Base-by-base conservation (phyloP, 192 early-diverging fungal genomes). In the Coemansia sp. region DNA sequence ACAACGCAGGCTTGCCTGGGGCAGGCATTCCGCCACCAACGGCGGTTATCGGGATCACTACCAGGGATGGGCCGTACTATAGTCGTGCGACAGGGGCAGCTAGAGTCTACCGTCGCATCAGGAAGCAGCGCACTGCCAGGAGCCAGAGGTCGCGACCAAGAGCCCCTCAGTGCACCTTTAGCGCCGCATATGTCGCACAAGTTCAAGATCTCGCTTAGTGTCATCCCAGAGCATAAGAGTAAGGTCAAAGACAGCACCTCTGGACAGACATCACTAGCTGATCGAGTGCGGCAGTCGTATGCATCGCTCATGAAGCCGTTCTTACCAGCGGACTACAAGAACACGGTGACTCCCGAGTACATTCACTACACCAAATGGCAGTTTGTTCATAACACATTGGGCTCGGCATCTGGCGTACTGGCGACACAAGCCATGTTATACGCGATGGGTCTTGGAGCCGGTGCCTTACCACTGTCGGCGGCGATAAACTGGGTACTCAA, bases 401-500 rank as follows among this genome's bases (percentile, higher is more conserved):
- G 93, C 40, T 87, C 93, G 0, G 86, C 95, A 2, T 93, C 92
- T 3, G 87, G 90, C 70, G 91, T 92, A n/a, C 85, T 96, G 52
- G 87, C 93, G 0, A 95, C 90, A 5, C 95, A 96, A 67, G 90
- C 92, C n/a, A 86, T 96, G 64, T 74, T 96, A 29, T 93, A 90
- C 61, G 93, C 93, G 0, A 87, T 96, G 72, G 94, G 93, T 7
- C 84, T 96, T 5, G 91, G 91, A 15, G 86, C 92, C 8, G 90
- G 88, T 33, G 87, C 90, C n/a, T 87, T 90, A 40, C 88, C 89
- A 52, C 76, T 91, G 64, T 93, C 94, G 12, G 94, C 93, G 1
- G 92, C 93, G 0, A 88, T 94, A 40, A 96, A 94, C 79, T 96
- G 93, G 93, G 90, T 96, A 62, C 89, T 96, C 73, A 96, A 96